These are phyloP conservation scores for Acanthamoeba royreba DNA, from an alignment of 208 protist genomes.

Conservation along the genomic window DNA sequence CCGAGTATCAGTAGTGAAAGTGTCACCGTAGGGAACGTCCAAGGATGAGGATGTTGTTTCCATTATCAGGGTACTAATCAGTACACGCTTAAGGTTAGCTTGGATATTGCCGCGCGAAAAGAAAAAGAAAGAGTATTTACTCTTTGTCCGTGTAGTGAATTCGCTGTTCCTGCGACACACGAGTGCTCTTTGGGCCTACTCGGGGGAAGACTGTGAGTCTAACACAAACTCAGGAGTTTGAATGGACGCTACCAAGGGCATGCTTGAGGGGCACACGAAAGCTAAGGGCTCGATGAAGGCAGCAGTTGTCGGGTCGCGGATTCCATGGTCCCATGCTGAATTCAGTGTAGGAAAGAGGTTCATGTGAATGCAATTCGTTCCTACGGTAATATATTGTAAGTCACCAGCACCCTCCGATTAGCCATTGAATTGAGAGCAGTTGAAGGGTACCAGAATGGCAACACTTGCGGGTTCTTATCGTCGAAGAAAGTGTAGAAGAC, in stretches of 20 bases:
- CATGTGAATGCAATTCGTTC: background rate
- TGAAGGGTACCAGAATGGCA: background rate
- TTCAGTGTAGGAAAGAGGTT: background rate
- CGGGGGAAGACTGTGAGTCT: background rate
- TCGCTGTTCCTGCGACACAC: background rate
- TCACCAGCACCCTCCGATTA: background rate
- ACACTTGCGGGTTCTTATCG: background rate
- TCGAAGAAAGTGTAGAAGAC: background rate
- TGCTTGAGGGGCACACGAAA: constrained; percentile 25
- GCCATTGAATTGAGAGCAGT: background rate
- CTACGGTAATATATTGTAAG: background rate
- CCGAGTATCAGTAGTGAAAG: background rate
- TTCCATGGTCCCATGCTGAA: background rate
- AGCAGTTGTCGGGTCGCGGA: background rate
- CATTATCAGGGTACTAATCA: constrained; percentile 1
- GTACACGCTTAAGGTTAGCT: background rate
- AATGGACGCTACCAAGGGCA: background rate
- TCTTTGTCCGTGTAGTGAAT: constrained; percentile 23
- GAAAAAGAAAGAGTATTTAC: background rate
- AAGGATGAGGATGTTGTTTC: background rate
- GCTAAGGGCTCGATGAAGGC: background rate
- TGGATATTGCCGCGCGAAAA: background rate
- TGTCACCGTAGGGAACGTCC: constrained; percentile 32
- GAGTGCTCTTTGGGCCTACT: background rate
- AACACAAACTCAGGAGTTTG: background rate